Percentiles rank a stretch among this genome's conserved stretches.
phyloP scores from a whole-genome alignment of 345 rosid genomes.

The Luvunga scandens region DNA sequence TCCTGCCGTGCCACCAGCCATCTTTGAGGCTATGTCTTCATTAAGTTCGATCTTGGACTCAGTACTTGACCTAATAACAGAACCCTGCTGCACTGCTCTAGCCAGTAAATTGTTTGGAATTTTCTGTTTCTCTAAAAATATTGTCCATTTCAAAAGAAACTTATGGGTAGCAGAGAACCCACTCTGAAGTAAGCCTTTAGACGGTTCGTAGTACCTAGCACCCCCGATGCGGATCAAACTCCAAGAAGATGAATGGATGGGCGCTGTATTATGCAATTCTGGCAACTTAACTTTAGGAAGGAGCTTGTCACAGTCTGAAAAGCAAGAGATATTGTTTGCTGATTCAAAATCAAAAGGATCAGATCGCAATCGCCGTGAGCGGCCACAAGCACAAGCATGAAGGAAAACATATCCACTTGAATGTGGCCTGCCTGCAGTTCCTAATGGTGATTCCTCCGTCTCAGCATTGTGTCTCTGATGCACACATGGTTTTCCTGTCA shows the following conservation, averaged over 20 bases:
- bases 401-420: conserved; percentile 77
- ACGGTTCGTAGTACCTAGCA: conserved; percentile 66
- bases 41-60: conserved; percentile 25
- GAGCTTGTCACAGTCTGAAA: conserved; percentile 68
- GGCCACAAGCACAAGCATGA: conserved; percentile 91
- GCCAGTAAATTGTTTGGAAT: conserved; percentile 25
- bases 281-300: conserved; percentile 59
- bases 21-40: conserved; percentile 29
- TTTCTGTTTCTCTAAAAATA: conserved; percentile 48
- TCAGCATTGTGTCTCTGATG: conserved; percentile 56
- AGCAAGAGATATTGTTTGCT: conserved; percentile 54
- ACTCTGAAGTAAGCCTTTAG: conserved; percentile 75
- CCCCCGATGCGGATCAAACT: conserved; percentile 70
- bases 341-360: conserved; percentile 81
- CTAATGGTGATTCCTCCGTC: conserved; percentile 25
- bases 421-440: conserved; percentile 43
- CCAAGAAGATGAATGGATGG: conserved; percentile 68
- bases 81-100: conserved; percentile 28
- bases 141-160: conserved; percentile 63
- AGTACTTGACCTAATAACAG: conserved; percentile 23
- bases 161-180: conserved; percentile 63
- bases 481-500: conserved; percentile 84
- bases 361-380: conserved; percentile 51
- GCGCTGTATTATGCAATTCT: conserved; percentile 36
- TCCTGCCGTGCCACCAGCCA: conserved; percentile 32